phyloP scores from a whole-genome alignment of 495 filamentous ascomycete genomes.

The Recurvomyces mirabilis region DNA sequence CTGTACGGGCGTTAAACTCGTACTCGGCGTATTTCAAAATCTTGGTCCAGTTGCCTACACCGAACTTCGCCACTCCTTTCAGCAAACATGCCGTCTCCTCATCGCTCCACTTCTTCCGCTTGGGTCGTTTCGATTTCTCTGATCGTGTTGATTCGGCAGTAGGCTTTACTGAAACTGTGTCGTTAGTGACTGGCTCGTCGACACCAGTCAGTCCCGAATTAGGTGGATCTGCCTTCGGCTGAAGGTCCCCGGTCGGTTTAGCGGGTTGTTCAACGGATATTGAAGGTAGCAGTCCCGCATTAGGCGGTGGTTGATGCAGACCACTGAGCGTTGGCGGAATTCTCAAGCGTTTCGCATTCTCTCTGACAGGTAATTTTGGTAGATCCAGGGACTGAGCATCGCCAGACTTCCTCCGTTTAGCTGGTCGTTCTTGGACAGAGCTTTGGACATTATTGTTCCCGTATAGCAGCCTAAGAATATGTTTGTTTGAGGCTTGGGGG shows the following conservation, averaged over 20 bases:
- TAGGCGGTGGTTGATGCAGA: slow-evolving; percentile 31
- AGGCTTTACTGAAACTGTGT: background rate
- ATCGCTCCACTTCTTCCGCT: slow-evolving; percentile 56
- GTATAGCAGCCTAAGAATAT: background rate
- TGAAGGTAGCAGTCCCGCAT: slow-evolving; percentile 29
- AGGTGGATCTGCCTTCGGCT: background rate
- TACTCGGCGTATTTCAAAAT: slow-evolving; percentile 68
- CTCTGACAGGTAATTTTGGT: slow-evolving; percentile 11
- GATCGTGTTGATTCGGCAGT: background rate
- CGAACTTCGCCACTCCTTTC: slow-evolving; percentile 66
- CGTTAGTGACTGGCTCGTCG: background rate
- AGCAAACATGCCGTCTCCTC: slow-evolving; percentile 71
- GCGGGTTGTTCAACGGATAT: slow-evolving; percentile 23
- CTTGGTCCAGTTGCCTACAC: slow-evolving; percentile 77
- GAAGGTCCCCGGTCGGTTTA: background rate
- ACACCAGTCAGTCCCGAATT: background rate
- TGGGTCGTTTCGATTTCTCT: slow-evolving; percentile 3
- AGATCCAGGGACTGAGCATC: slow-evolving; percentile 9
- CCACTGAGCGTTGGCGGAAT: slow-evolving; percentile 30
- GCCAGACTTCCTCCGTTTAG: slow-evolving; percentile 13
- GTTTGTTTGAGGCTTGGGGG: background rate
- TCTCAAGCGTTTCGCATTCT: slow-evolving; percentile 16
- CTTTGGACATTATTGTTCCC: background rate
- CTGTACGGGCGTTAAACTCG: slow-evolving; percentile 61
- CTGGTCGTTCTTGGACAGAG: background rate